Evolutionary conservation across 768 basidiomycete species (phyloP).

Genomic region (Suillus lakei): DNA sequence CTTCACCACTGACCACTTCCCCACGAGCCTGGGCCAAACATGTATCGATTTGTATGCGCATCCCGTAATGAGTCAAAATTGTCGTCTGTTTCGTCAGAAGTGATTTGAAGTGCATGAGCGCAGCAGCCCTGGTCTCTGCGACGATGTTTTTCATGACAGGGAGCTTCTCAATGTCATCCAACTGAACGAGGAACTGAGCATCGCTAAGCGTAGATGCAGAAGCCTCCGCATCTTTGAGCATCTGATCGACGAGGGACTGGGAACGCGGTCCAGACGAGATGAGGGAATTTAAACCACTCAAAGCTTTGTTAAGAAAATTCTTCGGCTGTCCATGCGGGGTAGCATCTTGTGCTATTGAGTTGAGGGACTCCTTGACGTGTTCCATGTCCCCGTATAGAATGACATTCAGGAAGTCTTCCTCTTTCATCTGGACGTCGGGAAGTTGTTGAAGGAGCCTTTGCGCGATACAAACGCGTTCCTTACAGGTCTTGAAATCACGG

Average conservation of each 20-base stretch:
- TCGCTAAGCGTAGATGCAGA: slow-evolving; percentile 13
- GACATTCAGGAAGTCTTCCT: slow-evolving; percentile 5
- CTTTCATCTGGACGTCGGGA: slow-evolving; percentile 4
- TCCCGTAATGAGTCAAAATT: slow-evolving; percentile 11
- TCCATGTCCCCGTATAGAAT: slow-evolving; percentile 7
- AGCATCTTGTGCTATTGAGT: background rate
- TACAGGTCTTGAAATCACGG: slow-evolving; percentile 14
- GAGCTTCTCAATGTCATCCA: slow-evolving; percentile 11
- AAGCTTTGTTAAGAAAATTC: background rate
- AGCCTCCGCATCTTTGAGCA: slow-evolving; percentile 9
- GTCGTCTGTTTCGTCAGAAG: background rate
- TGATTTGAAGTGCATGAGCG: background rate
- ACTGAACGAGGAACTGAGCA: slow-evolving; percentile 17
- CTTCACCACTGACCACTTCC: slow-evolving; percentile 6
- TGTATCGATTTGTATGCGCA: slow-evolving; percentile 14
- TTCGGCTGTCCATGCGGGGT: background rate
- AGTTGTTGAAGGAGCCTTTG: slow-evolving; percentile 10
- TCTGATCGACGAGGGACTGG: background rate
- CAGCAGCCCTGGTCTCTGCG: background rate
- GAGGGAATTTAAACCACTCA: background rate
- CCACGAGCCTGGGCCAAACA: slow-evolving; percentile 1
- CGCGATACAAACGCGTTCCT: slow-evolving; percentile 20
- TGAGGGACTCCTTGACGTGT: slow-evolving; percentile 6
- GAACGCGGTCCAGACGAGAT: background rate
- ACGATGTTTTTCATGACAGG: slow-evolving; percentile 12